Percentiles rank a stretch among this genome's conserved stretches.
Evolutionary conservation across 805 yeast species (phyloP).

Genomic region (Saccharomycopsis fodiens): DNA sequence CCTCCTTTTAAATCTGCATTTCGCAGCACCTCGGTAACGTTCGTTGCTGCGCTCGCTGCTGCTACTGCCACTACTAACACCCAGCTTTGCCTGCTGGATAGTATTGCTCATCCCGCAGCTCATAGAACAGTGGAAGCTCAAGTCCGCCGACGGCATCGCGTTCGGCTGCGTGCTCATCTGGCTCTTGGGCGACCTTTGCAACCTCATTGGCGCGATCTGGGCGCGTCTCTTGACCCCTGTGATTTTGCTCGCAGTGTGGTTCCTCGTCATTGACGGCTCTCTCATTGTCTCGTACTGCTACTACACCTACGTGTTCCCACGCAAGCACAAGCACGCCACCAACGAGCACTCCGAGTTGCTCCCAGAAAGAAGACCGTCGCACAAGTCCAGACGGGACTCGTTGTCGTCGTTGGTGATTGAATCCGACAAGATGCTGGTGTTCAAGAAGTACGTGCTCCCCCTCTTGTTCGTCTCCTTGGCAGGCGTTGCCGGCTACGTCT

Average conservation of each 20-base stretch:
- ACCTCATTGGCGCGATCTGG: constrained; percentile 62
- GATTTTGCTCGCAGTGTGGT: constrained; percentile 65
- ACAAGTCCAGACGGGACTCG: constrained; percentile 35
- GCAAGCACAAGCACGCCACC: constrained; percentile 25
- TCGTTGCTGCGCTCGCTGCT: no score
- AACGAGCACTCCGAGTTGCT: constrained; percentile 4
- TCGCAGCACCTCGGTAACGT: no score
- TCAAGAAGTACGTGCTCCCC: constrained; percentile 49
- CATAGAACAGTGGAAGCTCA: constrained; percentile 71
- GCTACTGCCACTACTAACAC: background rate
- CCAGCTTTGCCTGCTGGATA: constrained; percentile 68
- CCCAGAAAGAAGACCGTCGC: constrained; percentile 16
- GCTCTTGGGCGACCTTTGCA: constrained; percentile 66
- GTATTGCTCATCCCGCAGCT: constrained; percentile 70
- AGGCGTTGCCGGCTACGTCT: constrained; percentile 52
- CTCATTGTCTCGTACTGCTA: constrained; percentile 52
- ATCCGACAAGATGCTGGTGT: constrained; percentile 39
- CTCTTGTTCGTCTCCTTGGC: constrained; percentile 52
- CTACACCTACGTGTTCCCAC: constrained; percentile 42
- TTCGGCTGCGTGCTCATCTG: constrained; percentile 59
- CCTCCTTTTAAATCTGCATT: no score
- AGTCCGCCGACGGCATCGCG: constrained; percentile 69
- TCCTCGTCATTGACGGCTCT: constrained; percentile 59
- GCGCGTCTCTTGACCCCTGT: constrained; percentile 66
- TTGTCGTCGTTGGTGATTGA: constrained; percentile 44